Evolutionary conservation across 306 rosid species (phyloP), one percentile per base, ranked within the genome.

Genomic region (Cyclanthera cordifolia): DNA sequence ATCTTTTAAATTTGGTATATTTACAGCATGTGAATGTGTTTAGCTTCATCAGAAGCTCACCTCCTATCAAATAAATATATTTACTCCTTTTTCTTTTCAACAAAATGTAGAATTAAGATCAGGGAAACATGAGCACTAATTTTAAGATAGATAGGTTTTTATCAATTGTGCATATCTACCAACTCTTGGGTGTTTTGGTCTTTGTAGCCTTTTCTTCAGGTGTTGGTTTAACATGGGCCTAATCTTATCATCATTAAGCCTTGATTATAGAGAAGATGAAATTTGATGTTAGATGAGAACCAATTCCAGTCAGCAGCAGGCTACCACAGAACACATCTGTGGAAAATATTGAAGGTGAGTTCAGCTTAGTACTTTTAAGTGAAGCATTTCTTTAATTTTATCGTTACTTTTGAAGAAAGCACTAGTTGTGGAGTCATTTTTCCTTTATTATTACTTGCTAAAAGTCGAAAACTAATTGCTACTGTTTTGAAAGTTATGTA

Each of bases 31-130:
- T 52, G 51, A 45, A 32, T 21, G 52, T 64, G 53, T 8, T 43
- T 64, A n/a, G 70, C 53, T 37, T 52, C 70, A 43, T 64, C 69
- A 6, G 51, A 34, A 41, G 53, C 69, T 41, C 53, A 41, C 19
- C 32, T 64, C 53, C 50, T 60, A 10, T 46, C 28, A 13, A 64
- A 64, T 64, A 64, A 64, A 43, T 64, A 64, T 39, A 11, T 5
- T 3, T 37, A 11, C 50, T 61, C 30, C 30, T 6, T 20, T 19
- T 37, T 10, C 43, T 32, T 60, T 19, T 17, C 25, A 8, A 61
- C 68, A 37, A 0, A 0, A 39, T n/a, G 17, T 39, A 61, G 10
- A 61, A 34, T 39, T 39, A 28, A 61, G 10, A 61, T 61, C 16
- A 39, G n/a, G 30, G 50, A 17, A 61, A 39, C 43, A 5, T 61